Conservation (phyloP, 106 monocot genomes). For the Acorus gramineus region DNA sequence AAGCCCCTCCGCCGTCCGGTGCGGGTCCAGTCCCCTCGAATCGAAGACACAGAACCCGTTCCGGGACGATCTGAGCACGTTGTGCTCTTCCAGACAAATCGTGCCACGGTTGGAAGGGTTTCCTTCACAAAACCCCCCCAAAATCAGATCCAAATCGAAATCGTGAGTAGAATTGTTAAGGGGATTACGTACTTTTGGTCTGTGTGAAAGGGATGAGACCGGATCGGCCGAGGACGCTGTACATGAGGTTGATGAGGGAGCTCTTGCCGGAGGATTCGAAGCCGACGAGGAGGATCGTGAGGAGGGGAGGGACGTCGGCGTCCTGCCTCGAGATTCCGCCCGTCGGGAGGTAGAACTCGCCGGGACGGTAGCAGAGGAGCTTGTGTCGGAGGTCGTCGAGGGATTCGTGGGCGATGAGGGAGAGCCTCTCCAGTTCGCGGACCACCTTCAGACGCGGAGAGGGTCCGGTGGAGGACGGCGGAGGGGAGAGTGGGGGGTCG, state of each 20-base stretch:
- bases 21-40: constrained; percentile 42
- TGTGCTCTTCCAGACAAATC: constrained; percentile 55
- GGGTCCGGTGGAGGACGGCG: background rate
- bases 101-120: constrained; percentile 18
- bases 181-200: background rate
- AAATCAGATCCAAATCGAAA: too few species aligned
- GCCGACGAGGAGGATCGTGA: constrained; percentile 37
- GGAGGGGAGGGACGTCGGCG: constrained; percentile 38
- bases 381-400: constrained; percentile 50
- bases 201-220: constrained; percentile 52
- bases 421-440: constrained; percentile 51
- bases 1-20: constrained; percentile 14
- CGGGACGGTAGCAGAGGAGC: constrained; percentile 35
- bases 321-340: constrained; percentile 41
- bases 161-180: background rate
- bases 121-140: too few species aligned
- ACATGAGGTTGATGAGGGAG: constrained; percentile 50
- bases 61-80: constrained; percentile 43
- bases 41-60: constrained; percentile 69
- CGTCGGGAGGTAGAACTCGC: constrained; percentile 58
- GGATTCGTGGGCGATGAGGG: constrained; percentile 27
- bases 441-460: constrained; percentile 14
- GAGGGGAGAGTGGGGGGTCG: background rate
- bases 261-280: constrained; percentile 42
- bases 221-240: constrained; percentile 50